These are phyloP conservation scores for Prunus mongolica DNA, from an alignment of 306 rosid species.

Conservation along the genomic window DNA sequence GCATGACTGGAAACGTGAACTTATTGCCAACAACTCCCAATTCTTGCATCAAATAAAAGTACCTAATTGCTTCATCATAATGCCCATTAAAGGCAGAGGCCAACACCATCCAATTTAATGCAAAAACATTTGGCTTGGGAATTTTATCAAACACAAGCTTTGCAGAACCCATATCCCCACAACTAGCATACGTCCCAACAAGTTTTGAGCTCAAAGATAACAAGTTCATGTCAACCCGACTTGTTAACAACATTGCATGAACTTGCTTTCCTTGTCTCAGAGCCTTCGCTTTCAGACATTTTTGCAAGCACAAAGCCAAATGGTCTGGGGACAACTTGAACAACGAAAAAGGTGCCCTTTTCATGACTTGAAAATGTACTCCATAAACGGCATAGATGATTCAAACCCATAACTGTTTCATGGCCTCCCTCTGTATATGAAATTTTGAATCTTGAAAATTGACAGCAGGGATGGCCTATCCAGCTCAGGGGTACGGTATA, in stretches of 20 bases:
- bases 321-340: constrained; percentile 28
- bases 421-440: not conserved
- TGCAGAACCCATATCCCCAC: constrained; percentile 43
- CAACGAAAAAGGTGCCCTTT: constrained; percentile 2
- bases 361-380: constrained; percentile 19
- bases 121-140: constrained; percentile 53
- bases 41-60: constrained; percentile 36
- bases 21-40: constrained; percentile 38
- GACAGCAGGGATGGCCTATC: too few species aligned
- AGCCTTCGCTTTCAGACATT: constrained; percentile 58
- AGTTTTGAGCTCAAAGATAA: constrained; percentile 54
- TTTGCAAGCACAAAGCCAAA: constrained; percentile 43
- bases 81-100: constrained; percentile 47
- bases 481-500: too few species aligned
- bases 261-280: constrained; percentile 56
- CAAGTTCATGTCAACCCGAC: constrained; percentile 37
- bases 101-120: constrained; percentile 59
- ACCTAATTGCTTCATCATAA: constrained; percentile 42
- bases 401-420: not conserved
- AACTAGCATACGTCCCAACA: constrained; percentile 64
- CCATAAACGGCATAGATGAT: not conserved
- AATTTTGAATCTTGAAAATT: too few species aligned
- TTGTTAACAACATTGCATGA: constrained; percentile 46
- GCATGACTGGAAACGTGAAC: constrained; percentile 46
- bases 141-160: constrained; percentile 22